phyloP scores from a whole-genome alignment of 345 rosid genomes.

The Kandelia obovata region DNA sequence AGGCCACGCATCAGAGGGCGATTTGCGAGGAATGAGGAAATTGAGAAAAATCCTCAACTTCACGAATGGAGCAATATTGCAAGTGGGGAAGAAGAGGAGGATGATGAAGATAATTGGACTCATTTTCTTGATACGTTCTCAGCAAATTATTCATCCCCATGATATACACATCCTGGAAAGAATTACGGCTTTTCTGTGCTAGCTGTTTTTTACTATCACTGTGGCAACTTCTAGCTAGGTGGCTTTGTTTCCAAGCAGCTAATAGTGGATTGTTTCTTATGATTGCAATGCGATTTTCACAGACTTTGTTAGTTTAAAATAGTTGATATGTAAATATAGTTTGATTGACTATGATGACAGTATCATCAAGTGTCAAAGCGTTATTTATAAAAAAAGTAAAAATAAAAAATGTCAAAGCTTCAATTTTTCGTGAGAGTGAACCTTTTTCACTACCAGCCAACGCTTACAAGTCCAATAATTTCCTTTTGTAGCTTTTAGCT shows the following conservation, averaged over 20 bases:
- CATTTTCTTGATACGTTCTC: conserved; percentile 61
- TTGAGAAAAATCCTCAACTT: conserved; percentile 41
- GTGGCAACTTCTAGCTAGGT: conserved; percentile 3
- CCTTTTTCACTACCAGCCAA: too few relatives aligned
- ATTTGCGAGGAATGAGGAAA: conserved; percentile 85
- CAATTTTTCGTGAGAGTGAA: too few relatives aligned
- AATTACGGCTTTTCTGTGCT: neutral
- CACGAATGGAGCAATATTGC: conserved; percentile 34
- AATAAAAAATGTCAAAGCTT: neutral
- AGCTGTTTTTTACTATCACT: conserved; percentile 4
- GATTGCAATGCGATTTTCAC: conserved; percentile 1
- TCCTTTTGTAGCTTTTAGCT: too few relatives aligned
- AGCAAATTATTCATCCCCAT: conserved; percentile 39
- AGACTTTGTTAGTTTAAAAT: conserved; percentile 15
- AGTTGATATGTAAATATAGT: conserved; percentile 22
- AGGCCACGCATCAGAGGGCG: conserved; percentile 93
- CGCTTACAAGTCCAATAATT: too few relatives aligned
- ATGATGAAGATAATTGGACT: conserved; percentile 63
- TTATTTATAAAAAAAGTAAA: too few relatives aligned
- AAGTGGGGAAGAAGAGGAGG: conserved; percentile 45
- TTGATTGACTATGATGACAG: neutral
- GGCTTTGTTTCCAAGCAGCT: conserved; percentile 7
- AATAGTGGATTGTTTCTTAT: neutral
- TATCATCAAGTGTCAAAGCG: neutral
- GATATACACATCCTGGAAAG: conserved; percentile 2